These are phyloP conservation scores for Vigna radiata DNA, from an alignment of 306 rosid genomes.

Conservation along the genomic window DNA sequence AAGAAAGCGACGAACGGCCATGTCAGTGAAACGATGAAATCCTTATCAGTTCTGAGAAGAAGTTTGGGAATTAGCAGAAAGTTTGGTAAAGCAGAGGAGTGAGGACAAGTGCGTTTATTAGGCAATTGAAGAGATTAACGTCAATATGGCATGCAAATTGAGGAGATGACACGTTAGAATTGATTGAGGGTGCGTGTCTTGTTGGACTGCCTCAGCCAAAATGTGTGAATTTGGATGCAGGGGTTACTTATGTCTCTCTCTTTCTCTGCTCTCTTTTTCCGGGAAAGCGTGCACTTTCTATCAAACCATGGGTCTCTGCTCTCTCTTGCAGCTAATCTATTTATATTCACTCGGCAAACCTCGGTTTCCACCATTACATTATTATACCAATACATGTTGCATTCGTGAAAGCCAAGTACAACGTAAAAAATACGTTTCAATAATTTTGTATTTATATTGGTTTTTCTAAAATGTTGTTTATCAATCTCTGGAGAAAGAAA, in stretches of 20 bases:
- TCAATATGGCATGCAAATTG: slow-evolving; percentile 42
- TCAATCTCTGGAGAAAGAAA: no score
- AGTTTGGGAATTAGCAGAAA: background rate
- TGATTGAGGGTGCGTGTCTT: slow-evolving; percentile 1
- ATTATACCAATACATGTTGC: no score
- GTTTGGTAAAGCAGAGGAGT: background rate
- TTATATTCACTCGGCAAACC: background rate
- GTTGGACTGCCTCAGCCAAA: background rate
- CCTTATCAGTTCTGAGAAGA: background rate
- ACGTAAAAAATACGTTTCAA: no score
- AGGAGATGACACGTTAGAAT: slow-evolving; percentile 38
- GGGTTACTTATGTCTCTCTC: background rate
- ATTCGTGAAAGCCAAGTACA: no score
- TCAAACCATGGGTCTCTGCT: background rate
- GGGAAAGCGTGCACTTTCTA: background rate
- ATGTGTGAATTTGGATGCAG: background rate
- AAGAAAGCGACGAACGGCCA: slow-evolving; percentile 14
- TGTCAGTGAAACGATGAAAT: background rate
- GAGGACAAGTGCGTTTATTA: background rate
- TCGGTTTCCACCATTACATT: background rate
- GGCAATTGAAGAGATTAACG: background rate
- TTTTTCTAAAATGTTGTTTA: no score
- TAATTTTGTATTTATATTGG: no score
- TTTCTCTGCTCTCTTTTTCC: slow-evolving; percentile 9
- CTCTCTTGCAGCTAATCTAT: background rate